Percentiles rank a stretch among this genome's conserved stretches.
phyloP scores from a whole-genome alignment of 129 eudicot genomes.

The Saposhnikovia divaricata region DNA sequence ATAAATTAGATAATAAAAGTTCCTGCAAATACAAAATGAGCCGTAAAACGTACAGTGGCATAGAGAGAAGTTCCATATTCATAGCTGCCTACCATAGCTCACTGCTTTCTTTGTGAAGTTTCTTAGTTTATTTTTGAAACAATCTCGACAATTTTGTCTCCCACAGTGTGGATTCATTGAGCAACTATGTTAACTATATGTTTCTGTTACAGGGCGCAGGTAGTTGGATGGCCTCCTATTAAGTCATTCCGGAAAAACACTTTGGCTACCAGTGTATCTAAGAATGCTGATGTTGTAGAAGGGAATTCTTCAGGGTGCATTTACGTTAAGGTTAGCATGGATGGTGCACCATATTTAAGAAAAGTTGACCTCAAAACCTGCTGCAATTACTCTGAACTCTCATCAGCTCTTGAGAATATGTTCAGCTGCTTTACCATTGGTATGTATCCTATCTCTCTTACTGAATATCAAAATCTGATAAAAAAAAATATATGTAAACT shows the following conservation, averaged over 20 bases:
- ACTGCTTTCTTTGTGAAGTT: not conserved
- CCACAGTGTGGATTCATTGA: not conserved
- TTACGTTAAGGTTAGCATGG: slow-evolving; percentile 98
- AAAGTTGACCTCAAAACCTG: slow-evolving; percentile 86
- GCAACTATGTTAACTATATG: not conserved
- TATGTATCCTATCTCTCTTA: slow-evolving; percentile 6
- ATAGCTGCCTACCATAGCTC: not conserved
- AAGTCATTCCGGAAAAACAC: slow-evolving; percentile 87
- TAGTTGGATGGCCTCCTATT: slow-evolving; percentile 99
- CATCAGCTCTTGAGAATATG: slow-evolving; percentile 95
- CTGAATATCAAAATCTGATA: not conserved
- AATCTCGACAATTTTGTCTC: not conserved
- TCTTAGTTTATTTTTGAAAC: not conserved
- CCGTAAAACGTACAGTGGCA: not conserved
- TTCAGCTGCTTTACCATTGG: slow-evolving; percentile 94
- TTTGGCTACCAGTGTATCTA: slow-evolving; percentile 53
- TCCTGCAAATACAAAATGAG: not conserved
- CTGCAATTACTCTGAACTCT: slow-evolving; percentile 62
- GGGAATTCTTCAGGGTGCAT: slow-evolving; percentile 45
- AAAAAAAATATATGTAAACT: not conserved
- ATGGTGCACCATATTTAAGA: slow-evolving; percentile 94
- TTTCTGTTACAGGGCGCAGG: slow-evolving; percentile 57
- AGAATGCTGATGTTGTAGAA: slow-evolving; percentile 31
- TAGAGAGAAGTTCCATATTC: not conserved
- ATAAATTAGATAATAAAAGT: not conserved